Percentiles rank a stretch among this genome's conserved stretches.
Evolutionary conservation across 2,329 filamentous ascomycete genomes (phyloP).

Genomic region (Sclerotiophoma versabilis): DNA sequence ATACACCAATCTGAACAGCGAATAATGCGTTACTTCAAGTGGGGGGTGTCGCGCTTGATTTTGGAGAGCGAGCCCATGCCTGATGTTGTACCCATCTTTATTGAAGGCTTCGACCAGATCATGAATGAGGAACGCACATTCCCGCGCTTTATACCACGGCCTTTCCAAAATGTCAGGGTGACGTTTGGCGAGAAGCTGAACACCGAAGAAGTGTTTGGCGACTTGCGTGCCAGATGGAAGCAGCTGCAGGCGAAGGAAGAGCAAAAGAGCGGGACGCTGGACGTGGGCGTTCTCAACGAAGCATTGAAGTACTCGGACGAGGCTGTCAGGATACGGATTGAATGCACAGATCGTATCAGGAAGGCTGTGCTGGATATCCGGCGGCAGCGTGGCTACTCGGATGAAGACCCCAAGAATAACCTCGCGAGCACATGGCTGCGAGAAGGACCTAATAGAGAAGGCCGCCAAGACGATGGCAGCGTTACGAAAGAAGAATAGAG

Average conservation of each 20-base stretch:
- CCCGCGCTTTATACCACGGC: slow-evolving; percentile 80
- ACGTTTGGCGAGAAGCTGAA: slow-evolving; percentile 83
- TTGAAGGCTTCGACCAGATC: slow-evolving; percentile 85
- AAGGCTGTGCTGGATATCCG: slow-evolving; percentile 82
- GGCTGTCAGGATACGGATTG: slow-evolving; percentile 76
- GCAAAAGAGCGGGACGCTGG: slow-evolving; percentile 52
- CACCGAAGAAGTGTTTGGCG: slow-evolving; percentile 76
- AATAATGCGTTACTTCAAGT: slow-evolving; percentile 96
- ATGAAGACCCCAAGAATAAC: slow-evolving; percentile 79
- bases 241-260: slow-evolving; percentile 65
- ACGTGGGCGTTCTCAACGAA: slow-evolving; percentile 68
- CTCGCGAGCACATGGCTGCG: slow-evolving; percentile 81
- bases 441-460: slow-evolving; percentile 62
- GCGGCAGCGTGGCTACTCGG: slow-evolving; percentile 72
- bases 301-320: slow-evolving; percentile 74
- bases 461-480: slow-evolving; percentile 67
- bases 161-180: slow-evolving; percentile 73
- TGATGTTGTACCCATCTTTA: slow-evolving; percentile 91
- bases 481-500: slow-evolving; percentile 63
- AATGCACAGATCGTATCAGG: slow-evolving; percentile 80
- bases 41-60: slow-evolving; percentile 90
- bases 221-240: slow-evolving; percentile 77
- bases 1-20: slow-evolving; percentile 85
- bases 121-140: slow-evolving; percentile 85
- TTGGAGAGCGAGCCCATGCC: slow-evolving; percentile 88